Base-by-base conservation (phyloP, 2,329 filamentous ascomycete genomes). In the Cladosporium colombiae region DNA sequence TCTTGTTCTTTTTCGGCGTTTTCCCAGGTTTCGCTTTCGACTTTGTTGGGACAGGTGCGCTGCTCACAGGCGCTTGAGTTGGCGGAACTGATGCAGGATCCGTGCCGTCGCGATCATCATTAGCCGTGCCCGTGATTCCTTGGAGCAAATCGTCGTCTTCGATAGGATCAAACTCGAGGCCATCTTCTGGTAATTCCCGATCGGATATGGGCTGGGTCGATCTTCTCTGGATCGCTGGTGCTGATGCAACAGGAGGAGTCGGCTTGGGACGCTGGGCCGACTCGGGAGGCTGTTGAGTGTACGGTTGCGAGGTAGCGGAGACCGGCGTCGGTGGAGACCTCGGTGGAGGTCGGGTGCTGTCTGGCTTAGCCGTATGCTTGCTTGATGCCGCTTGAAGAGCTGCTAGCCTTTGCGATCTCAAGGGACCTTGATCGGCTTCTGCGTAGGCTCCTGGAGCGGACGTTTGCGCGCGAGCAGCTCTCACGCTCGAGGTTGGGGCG, bases 261-360 rank as follows among this genome's bases (percentile, higher is more conserved):
- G 44, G 40, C 29, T 60, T 65, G 16, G 64, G 64, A 2, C 64
- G 64, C 29, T 66, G 64, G 21, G 64, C 64, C 8, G 64, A 66
- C n/a, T 66, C 64, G 14, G 62, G 62, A 29, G 62, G 53, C 7
- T 37, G 53, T 27, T 58, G 56, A n/a, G 53, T 65, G n/a, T 29
- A 18, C 7, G 37, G n/a, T 21, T 58, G 53, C 16, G 53, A 50
- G 18, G 55, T 53, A 14, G 50, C 44, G 7, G 55, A 59, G 1
- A 59, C 44, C n/a, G 62, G 62, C 18, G 62, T 65, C 21, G 62
- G 62, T 29, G 62, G 62, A n/a, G 62, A 50, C 37, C 40, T 35
- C 13, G 31, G 53, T 21, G 44, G 27, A 23, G 33, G n/a, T n/a
- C 44, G 10, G 16, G n/a, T 16, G 52, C 37, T 50, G 0, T 59